Evolutionary conservation across 225 moss, liverwort and hornwort genomes (phyloP).

Genomic region (Lunularia cruciata): DNA sequence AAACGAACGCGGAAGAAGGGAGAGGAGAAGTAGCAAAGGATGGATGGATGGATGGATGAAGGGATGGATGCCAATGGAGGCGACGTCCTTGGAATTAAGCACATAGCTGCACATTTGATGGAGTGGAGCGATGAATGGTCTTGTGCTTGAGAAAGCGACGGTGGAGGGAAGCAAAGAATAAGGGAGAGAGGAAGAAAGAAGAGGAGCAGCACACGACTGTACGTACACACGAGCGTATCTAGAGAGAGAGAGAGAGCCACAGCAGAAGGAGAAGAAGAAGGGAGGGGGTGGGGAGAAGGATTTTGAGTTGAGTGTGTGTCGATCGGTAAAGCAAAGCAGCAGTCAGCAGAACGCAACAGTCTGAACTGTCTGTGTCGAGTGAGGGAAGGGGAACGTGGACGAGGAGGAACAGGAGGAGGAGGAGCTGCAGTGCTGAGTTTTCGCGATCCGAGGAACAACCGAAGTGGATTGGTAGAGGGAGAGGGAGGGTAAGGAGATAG

Average conservation of each 20-base stretch:
- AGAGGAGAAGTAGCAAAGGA: neutral
- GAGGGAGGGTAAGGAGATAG: neutral
- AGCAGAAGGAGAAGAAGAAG: neutral
- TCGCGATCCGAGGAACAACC: neutral
- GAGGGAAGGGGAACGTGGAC: neutral
- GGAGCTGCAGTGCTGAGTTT: no score
- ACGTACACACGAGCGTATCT: neutral
- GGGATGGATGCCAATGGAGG: no score
- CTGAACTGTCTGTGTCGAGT: no score
- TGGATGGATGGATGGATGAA: no score
- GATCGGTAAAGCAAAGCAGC: no score
- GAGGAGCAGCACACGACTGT: neutral
- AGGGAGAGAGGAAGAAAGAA: neutral
- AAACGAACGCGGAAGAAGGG: neutral
- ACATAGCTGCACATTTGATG: no score
- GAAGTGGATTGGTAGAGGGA: neutral
- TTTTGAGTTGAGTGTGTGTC: no score
- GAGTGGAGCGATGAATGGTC: no score
- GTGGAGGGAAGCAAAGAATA: neutral
- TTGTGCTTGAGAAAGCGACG: neutral
- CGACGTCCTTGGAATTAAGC: no score
- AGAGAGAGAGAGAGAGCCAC: neutral
- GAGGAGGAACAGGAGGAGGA: neutral
- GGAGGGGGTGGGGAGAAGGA: neutral
- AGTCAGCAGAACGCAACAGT: no score